phyloP scores from a whole-genome alignment of 768 basidiomycete species.

The Tricholoma matsutake region DNA sequence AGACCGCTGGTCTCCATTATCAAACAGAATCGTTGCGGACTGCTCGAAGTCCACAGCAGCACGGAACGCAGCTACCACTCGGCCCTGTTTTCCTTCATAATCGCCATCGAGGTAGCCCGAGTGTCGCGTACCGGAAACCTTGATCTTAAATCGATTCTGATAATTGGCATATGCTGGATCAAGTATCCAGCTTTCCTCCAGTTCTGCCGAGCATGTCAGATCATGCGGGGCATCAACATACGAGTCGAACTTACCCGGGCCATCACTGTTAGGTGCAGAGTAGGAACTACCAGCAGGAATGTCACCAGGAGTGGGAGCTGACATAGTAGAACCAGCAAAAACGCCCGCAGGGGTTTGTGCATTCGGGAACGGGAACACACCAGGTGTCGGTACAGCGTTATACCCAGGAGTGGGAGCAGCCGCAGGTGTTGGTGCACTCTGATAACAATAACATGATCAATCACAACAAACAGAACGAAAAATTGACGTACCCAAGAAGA shows the following conservation, averaged over 20 bases:
- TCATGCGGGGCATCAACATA: neutral
- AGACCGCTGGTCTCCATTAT: constrained; percentile 28
- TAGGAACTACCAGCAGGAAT: neutral
- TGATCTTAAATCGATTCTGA: constrained; percentile 13
- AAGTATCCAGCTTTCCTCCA: constrained; percentile 20
- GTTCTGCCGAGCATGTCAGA: neutral
- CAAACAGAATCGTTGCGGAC: constrained; percentile 25
- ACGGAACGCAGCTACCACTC: constrained; percentile 24
- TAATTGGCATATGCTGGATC: constrained; percentile 17
- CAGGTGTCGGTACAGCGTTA: constrained; percentile 22
- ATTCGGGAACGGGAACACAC: neutral
- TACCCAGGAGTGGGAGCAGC: constrained; percentile 42
- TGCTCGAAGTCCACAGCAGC: constrained; percentile 23
- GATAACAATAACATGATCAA: neutral
- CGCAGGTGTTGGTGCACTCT: constrained; percentile 54
- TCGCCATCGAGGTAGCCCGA: constrained; percentile 25
- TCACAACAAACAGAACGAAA: neutral
- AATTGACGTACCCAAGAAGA: neutral
- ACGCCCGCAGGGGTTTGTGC: constrained; percentile 3
- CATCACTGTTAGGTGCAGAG: neutral
- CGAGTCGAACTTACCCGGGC: constrained; percentile 4
- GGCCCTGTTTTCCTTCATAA: constrained; percentile 27
- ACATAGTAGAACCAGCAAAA: neutral
- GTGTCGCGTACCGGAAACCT: constrained; percentile 12
- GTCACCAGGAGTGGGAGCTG: constrained; percentile 5